Base-by-base conservation (phyloP, 177 flowering plant species). In the Telopea speciosissima region DNA sequence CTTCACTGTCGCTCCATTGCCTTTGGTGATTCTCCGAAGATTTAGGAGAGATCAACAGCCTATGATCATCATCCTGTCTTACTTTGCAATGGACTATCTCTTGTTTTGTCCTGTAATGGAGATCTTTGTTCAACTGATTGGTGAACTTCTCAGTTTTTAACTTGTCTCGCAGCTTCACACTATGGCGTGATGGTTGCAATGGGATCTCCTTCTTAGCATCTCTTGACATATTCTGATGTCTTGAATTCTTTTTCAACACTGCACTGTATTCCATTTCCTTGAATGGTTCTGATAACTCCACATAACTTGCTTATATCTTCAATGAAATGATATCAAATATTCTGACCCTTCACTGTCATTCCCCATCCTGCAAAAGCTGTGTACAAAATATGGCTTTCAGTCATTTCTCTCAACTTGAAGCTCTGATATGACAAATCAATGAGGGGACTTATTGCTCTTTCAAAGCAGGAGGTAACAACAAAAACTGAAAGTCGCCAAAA, bases 131-230 rank as follows among this genome's bases (percentile, higher is more conserved):
- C 31, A 69, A 81, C 12, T 40, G 63, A 73, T 31, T 62, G 58
- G 17, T 26, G 68, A 42, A 61, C 19, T 66, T 69, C 66, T 80
- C 81, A 17, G 42, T 61, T 70, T 71, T 85, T 33, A 80, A 59
- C 70, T 72, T 77, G 63, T 80, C 81, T 42, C 66, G 83, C 23
- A 80, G 72, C 79, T 72, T 86, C 66, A 71, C 13, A 24, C 49
- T 52, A 28, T 12, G 73, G 24, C 62, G 74, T 63, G 72, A 64
- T 58, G 24, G 80, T n/a, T 79, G 72, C 3, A 66, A 28, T 9
- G 21, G 59, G 63, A 67, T 45, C 64, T 62, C 72, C 68, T 83
- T 83, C 68, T 75, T 76, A 58, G 63, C 78, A 56, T 45, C 52
- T 54, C 68, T 83, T 22, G 81, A 76, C 54, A n/a, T 61, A 36